Conservation (phyloP, 768 basidiomycete species). For the Pulveroboletus sp. region DNA sequence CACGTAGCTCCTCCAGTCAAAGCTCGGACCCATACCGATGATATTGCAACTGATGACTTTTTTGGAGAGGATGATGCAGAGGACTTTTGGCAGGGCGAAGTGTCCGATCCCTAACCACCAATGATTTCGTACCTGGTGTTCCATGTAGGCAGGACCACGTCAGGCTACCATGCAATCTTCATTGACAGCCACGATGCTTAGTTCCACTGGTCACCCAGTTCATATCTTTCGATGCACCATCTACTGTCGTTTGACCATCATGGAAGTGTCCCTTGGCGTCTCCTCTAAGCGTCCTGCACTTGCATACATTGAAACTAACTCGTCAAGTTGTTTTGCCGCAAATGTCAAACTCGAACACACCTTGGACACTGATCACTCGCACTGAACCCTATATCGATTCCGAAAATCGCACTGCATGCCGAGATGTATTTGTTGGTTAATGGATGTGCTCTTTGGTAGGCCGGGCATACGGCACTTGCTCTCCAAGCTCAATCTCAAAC, state of each 20-base stretch:
- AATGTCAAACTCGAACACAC: no score
- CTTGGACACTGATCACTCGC: no score
- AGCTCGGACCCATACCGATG: constrained; percentile 5
- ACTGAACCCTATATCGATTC: no score
- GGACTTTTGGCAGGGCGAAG: constrained; percentile 13
- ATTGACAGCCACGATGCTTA: neutral
- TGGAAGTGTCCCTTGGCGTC: no score
- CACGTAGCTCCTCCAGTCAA: constrained; percentile 2
- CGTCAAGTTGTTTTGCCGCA: no score
- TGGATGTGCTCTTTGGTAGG: no score
- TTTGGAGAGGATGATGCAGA: constrained; percentile 26
- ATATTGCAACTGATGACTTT: constrained; percentile 23
- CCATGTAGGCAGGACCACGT: constrained; percentile 73
- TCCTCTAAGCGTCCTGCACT: no score
- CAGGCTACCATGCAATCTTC: neutral
- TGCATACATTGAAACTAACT: no score
- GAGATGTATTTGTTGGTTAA: no score
- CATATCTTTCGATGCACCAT: neutral
- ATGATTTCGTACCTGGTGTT: constrained; percentile 3
- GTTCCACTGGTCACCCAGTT: neutral
- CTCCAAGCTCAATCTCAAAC: no score
- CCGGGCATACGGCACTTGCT: no score
- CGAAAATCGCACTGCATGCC: no score
- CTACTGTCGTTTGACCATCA: neutral
- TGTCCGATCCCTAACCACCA: constrained; percentile 7